Base-by-base conservation (phyloP, 257 asterid species). In the Scutellaria baicalensis region DNA sequence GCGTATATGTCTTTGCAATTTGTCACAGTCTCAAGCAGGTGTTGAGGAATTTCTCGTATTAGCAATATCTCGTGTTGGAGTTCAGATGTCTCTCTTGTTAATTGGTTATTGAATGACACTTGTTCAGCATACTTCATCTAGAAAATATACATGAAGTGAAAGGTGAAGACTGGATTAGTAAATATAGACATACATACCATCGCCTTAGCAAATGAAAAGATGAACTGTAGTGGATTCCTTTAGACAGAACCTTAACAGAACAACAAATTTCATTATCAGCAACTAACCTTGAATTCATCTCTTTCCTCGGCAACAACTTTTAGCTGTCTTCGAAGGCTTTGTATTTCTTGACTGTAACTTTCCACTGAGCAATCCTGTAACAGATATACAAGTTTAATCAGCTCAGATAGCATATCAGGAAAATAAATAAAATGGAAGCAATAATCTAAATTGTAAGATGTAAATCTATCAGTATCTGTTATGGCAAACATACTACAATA, bases 201-300 rank as follows among this genome's bases (percentile, higher is more conserved):
- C 18, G 16, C 23, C 39, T 33, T 9, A 8, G n/a, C 23, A 73
- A 59, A 64, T 50, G 52, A 6, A 56, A 57, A 8, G 43, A 51
- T 54, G 64, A 56, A 49, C 38, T 54, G 57, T 33, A 50, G 21
- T 55, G 58, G 59, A 33, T 52, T 61, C 39, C 17, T 55, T 31
- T 60, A 16, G 48, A 50, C 57, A 61, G 54, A 60, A 56, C 70
- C 44, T 44, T 75, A 14, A n/a, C 11, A 43, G 66, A 51, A 63
- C 58, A 16, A 61, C 40, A 62, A 33, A 35, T 56, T 50, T 65
- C 5, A 51, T 13, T 36, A 45, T 6, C 69, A 76, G 5, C 16
- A 50, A 57, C 91, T 64, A 68, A 89, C 99, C 99, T 84, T 84
- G 69, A 89, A 80, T 54, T 80, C 85, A 75, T 94, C 93, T 75